A percentile compares a stretch with the other conserved stretches of the same genome.
Evolutionary conservation across 352 stramenopile genomes (phyloP).

Genomic region (Pilasporangium apinafurcum): DNA sequence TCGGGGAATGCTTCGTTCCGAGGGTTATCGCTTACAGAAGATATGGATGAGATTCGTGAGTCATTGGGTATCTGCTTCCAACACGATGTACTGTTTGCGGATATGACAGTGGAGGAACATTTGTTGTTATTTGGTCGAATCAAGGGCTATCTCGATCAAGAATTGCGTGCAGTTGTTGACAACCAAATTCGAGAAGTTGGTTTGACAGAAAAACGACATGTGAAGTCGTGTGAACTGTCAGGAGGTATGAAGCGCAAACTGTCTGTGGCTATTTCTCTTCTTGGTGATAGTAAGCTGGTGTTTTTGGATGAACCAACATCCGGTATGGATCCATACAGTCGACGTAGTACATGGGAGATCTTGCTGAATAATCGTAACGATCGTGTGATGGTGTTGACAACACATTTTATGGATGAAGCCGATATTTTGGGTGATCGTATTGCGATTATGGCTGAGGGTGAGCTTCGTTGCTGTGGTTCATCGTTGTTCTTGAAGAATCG

Average conservation of each 20-base stretch:
- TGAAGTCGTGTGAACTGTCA: slow-evolving; percentile 47
- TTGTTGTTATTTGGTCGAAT: slow-evolving; percentile 91
- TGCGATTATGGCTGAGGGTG: slow-evolving; percentile 83
- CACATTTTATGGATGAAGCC: slow-evolving; percentile 91
- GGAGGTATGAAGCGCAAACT: slow-evolving; percentile 81
- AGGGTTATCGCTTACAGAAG: slow-evolving; percentile 41
- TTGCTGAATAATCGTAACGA: slow-evolving; percentile 49
- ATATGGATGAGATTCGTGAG: slow-evolving; percentile 86
- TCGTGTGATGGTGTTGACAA: slow-evolving; percentile 87
- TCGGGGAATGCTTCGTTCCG: slow-evolving; percentile 51
- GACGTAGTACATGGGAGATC: slow-evolving; percentile 81
- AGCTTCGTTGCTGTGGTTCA: slow-evolving; percentile 44
- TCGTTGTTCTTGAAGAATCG: slow-evolving; percentile 80
- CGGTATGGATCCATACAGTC: slow-evolving; percentile 92
- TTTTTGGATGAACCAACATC: slow-evolving; percentile 90
- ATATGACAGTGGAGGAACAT: slow-evolving; percentile 95
- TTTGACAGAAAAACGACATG: slow-evolving; percentile 81
- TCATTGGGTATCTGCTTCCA: slow-evolving; percentile 96
- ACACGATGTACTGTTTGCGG: slow-evolving; percentile 94
- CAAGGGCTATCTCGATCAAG: slow-evolving; percentile 64
- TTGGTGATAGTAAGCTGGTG: slow-evolving; percentile 68
- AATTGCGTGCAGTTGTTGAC: slow-evolving; percentile 15
- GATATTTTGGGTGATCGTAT: slow-evolving; percentile 89
- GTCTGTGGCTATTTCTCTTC: slow-evolving; percentile 67
- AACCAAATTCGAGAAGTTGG: slow-evolving; percentile 87